Evolutionary conservation across 2,329 filamentous ascomycete species (phyloP).

Genomic region (Epichloe gansuensis): DNA sequence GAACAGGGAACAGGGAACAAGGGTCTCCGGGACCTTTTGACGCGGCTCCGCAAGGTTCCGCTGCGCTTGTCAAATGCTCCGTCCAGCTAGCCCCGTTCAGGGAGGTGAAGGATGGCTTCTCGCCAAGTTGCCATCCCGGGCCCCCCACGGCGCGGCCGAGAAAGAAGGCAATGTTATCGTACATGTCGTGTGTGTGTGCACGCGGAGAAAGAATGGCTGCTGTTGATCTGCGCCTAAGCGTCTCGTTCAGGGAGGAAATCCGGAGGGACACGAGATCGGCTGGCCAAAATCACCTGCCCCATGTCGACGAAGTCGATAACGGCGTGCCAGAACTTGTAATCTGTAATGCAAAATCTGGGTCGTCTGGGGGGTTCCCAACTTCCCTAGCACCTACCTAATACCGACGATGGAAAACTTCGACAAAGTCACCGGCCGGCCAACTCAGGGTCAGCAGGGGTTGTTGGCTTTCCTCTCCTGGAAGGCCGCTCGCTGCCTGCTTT

Average conservation of each 20-base stretch:
- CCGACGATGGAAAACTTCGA: neutral
- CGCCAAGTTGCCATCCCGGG: too few species aligned
- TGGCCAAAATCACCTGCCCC: neutral
- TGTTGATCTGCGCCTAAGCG: constrained; percentile 4
- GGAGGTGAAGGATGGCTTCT: too few species aligned
- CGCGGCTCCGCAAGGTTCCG: neutral
- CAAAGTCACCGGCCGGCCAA: neutral
- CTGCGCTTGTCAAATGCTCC: neutral
- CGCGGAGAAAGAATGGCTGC: neutral
- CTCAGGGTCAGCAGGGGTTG: too few species aligned
- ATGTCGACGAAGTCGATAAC: neutral
- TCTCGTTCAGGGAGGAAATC: constrained; percentile 6
- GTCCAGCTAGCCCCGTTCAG: neutral
- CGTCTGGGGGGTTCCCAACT: neutral
- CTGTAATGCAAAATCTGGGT: neutral
- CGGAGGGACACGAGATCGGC: neutral
- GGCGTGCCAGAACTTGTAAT: neutral
- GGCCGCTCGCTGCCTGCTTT: too few species aligned
- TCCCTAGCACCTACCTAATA: neutral
- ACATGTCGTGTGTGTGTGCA: neutral
- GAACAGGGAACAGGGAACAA: too few species aligned
- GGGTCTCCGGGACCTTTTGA: neutral
- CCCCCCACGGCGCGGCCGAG: too few species aligned
- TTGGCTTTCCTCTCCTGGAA: too few species aligned
- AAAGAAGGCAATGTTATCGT: too few species aligned